Base-by-base conservation (phyloP, 306 rosid genomes). In the Neltuma alba region DNA sequence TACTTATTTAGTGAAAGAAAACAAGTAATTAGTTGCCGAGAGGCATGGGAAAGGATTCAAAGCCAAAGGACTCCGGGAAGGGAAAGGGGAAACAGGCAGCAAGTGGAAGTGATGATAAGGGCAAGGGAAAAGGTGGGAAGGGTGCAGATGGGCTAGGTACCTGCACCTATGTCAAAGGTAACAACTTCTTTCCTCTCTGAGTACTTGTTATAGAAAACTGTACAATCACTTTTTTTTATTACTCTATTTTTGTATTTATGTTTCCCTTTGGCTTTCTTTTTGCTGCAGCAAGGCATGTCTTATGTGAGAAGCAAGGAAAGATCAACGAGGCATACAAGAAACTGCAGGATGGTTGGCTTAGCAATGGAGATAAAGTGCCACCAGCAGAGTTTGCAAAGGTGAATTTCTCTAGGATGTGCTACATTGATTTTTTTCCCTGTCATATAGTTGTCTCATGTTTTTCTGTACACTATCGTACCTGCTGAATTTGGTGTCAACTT, bases 381-480 rank as follows among this genome's bases (percentile, higher is more conserved):
- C 96, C 97, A 8, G 91, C 97, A 3, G 99, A 95, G 88, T 95
- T 92, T 86, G 97, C 98, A 4, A 95, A 95, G 92, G 97, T 93
- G 78, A 77, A 72, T 71, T 67, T 16, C 40, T 57, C n/a, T 71
- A 42, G 30, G 79, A 60, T 33, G 47, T 75, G 54, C 48, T 70
- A 11, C 64, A 50, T 30, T 36, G 42, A 25, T 73, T 33, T 80
- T 45, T 37, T 61, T 7, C 1, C 54, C 54, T 4, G 28, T 40
- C 8, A n/a, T 27, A 62, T 41, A 54, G 61, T 33, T 16, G 28
- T 10, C 34, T 21, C 65, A 61, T 55, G 38, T 45, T 42, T 62
- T 76, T 36, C 68, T 63, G 18, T 23, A 36, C 41, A 20, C 54
- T 2, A 4, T 63, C 16, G 20, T 27, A 13, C 14, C 50, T 41